Evolutionary conservation across 192 early-diverging fungal genomes (phyloP), one percentile per base, ranked within the genome.

Genomic region (Coemansia guatemalensis): DNA sequence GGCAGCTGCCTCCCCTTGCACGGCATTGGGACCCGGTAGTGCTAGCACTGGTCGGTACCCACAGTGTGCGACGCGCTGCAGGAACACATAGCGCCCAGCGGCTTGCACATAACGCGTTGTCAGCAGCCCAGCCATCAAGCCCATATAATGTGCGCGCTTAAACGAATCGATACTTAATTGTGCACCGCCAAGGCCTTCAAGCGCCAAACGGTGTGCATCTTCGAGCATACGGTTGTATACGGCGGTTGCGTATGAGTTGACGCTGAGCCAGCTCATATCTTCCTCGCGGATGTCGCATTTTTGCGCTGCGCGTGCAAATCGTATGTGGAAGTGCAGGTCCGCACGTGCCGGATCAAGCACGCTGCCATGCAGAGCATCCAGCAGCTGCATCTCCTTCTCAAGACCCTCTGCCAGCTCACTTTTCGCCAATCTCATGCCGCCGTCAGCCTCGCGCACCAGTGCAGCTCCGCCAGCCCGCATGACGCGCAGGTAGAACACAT

Each of bases 161-260:
- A 63, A 78, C 33, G 30, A 21, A 50, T 56, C 52, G 18, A 54
- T 35, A 12, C 70, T 66, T 9, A n/a, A 30, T 8, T 18, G 49
- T 48, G 50, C 48, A 2, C 58, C 33, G 20, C 52, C 51, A 48
- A 56, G 58, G 2, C 54, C 61, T 24, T 73, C 75, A 23, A 69
- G 66, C 12, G 62, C 53, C 56, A 78, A 25, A 53, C 54, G 73
- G 32, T 69, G 70, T 32, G 53, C 49, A 29, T 78, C 75, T 56
- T 73, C 70, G 17, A 78, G 58, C 26, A 62, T 48, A 4, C 75
- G 65, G 53, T 78, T 78, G 47, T 66, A 71, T 49, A 78, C 55
- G n/a, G 63, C 66, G 0, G 63, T 69, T 18, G 75, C 75, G 35
- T 78, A 78, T 2, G 32, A 41, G 47, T 68, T 67, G 51, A 63